A percentile compares a stretch with the other conserved stretches of the same genome.
Conservation (phyloP, 2,329 filamentous ascomycete genomes). For the Diaporthe eres region DNA sequence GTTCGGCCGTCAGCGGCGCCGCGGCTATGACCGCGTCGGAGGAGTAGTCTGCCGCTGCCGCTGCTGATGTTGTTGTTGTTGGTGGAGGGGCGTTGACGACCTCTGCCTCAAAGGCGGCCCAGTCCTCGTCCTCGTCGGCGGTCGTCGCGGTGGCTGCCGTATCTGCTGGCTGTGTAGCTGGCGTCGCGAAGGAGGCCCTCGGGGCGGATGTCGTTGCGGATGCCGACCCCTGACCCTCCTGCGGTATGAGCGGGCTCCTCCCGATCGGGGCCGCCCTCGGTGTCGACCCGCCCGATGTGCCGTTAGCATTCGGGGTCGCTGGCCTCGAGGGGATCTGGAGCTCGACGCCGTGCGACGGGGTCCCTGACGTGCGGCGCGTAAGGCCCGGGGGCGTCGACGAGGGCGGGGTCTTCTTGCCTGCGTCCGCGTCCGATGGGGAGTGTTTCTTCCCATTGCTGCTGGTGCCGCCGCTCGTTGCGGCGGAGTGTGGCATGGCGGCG, state of each 20-base stretch:
- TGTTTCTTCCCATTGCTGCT: neutral
- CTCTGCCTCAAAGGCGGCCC: slow-evolving; percentile 89
- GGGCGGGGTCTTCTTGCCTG: slow-evolving; percentile 42
- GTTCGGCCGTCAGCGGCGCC: slow-evolving; percentile 75
- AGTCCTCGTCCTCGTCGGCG: slow-evolving; percentile 79
- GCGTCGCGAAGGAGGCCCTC: slow-evolving; percentile 35
- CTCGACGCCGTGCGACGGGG: slow-evolving; percentile 69
- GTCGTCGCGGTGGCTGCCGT: slow-evolving; percentile 38
- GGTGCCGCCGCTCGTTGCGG: neutral
- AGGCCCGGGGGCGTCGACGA: slow-evolving; percentile 58
- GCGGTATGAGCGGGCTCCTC: slow-evolving; percentile 56
- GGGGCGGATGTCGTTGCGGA: neutral
- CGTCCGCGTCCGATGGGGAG: slow-evolving; percentile 30
- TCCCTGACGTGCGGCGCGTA: slow-evolving; percentile 63
- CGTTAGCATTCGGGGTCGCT: slow-evolving; percentile 67
- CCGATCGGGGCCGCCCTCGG: slow-evolving; percentile 55
- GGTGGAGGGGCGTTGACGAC: slow-evolving; percentile 67
- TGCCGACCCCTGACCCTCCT: slow-evolving; percentile 42
- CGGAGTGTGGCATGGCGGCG: neutral
- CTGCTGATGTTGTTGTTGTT: slow-evolving; percentile 18
- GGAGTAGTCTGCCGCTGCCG: slow-evolving; percentile 46
- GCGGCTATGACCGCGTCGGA: slow-evolving; percentile 76
- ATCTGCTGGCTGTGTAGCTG: slow-evolving; percentile 38
- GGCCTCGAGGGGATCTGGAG: slow-evolving; percentile 75
- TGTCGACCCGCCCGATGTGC: slow-evolving; percentile 58